Conservation (phyloP, 2,329 filamentous ascomycete genomes). For the Aspergillus flavus region DNA sequence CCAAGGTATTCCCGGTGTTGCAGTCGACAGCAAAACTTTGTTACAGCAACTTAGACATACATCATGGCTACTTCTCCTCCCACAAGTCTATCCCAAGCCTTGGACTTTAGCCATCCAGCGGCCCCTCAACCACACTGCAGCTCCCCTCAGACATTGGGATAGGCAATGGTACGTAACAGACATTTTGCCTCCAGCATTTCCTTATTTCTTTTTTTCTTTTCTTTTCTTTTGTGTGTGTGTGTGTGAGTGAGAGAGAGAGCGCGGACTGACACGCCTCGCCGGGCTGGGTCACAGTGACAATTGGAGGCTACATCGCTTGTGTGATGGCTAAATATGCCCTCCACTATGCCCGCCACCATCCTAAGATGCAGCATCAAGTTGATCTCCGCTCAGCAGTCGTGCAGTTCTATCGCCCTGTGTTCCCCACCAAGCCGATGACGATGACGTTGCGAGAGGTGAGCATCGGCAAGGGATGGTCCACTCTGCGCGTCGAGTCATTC, state of each 20-base stretch:
- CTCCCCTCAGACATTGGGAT: background rate
- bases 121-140: background rate
- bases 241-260: accelerated
- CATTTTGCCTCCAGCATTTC: background rate
- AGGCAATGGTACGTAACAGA: background rate
- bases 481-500: background rate
- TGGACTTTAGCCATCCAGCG: background rate
- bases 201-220: background rate
- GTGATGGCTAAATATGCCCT: conserved; percentile 2
- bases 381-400: background rate
- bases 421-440: background rate
- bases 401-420: background rate
- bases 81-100: background rate
- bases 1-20: too few relatives aligned
- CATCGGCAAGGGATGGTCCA: background rate
- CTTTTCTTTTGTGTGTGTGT: too few relatives aligned
- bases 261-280: too few relatives aligned
- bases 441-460: background rate
- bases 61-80: too few relatives aligned
- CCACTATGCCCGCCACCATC: background rate
- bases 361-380: background rate
- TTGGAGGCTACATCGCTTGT: conserved; percentile 1
- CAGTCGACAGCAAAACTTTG: too few relatives aligned
- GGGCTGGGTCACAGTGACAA: background rate
- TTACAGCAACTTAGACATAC: too few relatives aligned